Conservation (phyloP, 345 rosid genomes). For the Pugionium cornutum region DNA sequence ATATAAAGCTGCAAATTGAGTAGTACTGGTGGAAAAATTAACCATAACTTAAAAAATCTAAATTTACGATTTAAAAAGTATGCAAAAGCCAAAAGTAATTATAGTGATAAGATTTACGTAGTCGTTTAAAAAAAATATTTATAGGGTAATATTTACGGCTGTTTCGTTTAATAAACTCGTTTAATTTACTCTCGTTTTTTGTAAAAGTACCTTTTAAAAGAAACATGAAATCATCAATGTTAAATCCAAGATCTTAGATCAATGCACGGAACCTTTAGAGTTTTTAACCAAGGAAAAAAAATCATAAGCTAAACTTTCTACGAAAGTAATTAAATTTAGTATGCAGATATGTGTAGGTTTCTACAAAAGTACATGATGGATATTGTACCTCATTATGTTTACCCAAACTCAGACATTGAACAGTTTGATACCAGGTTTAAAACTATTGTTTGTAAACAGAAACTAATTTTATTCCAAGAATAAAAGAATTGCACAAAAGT, state of each 20-base stretch:
- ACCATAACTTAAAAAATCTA: no score
- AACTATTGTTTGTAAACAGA: constrained; percentile 28
- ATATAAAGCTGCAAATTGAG: no score
- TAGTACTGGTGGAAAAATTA: no score
- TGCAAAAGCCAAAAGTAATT: no score
- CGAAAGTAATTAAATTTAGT: neutral
- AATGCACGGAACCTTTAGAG: constrained; percentile 41
- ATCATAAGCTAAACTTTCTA: constrained; percentile 24
- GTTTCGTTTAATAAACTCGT: neutral
- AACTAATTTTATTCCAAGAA: constrained; percentile 30
- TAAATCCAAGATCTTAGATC: constrained; percentile 44
- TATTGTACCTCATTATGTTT: constrained; percentile 40
- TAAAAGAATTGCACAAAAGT: constrained; percentile 25
- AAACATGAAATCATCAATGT: constrained; percentile 36
- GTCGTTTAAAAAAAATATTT: no score
- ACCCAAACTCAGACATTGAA: constrained; percentile 39
- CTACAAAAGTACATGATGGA: constrained; percentile 41
- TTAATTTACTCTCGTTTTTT: neutral
- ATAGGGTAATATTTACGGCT: no score
- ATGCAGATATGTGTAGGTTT: constrained; percentile 27
- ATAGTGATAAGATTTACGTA: no score
- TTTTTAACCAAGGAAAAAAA: constrained; percentile 31
- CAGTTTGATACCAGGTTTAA: constrained; percentile 45
- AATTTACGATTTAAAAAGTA: no score
- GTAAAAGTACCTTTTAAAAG: neutral